Evolutionary conservation across 2,329 filamentous ascomycete genomes (phyloP), one percentile per base, ranked within the genome.

Genomic region (Diaporthe sp.): DNA sequence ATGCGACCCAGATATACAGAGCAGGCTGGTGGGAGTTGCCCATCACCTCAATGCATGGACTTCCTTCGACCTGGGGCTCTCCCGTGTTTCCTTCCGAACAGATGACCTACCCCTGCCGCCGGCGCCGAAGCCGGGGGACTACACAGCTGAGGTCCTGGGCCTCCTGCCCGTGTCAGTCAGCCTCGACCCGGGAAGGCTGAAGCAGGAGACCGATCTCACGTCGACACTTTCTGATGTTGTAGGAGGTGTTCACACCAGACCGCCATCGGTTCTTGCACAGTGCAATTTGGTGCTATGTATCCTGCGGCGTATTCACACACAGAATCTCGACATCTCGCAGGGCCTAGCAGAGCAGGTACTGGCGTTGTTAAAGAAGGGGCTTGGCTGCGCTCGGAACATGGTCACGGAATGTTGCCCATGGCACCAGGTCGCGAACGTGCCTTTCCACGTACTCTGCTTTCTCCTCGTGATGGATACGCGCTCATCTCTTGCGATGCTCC

Each of bases 401-500:
- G 81, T 88, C 0, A 81, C 83, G 2, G 79, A 81, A 13, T 82
- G 83, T 17, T 82, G 83, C 3, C 89, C 89, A 0, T 92, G 89
- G 89, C 90, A 91, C 77, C 89, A 91, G 73, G 85, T 89, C 59
- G 88, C 88, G 37, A 91, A 91, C 65, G 87, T 91, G 0, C 89
- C 89, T 0, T 91, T 91, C 75, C 89, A 91, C 70, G 85, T 89
- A 0, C 84, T 91, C 39, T 91, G 89, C 74, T 83, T 89, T 0
- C 80, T 91, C 7, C 81, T 91, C 2, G 88, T 87, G 0, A 88
- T 91, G 65, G 89, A 91, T 68, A 89, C 83, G 0, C 83, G 83
- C 0, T 82, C 87, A 0, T 87, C 87, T 0, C 81, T 90, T 0
- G 81, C 82, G 0, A 82, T 88, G 72, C 83, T 91, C 7, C 81